These are phyloP conservation scores for Petunia hybrid DNA, from an alignment of 305 asterid species.

Conservation along the genomic window DNA sequence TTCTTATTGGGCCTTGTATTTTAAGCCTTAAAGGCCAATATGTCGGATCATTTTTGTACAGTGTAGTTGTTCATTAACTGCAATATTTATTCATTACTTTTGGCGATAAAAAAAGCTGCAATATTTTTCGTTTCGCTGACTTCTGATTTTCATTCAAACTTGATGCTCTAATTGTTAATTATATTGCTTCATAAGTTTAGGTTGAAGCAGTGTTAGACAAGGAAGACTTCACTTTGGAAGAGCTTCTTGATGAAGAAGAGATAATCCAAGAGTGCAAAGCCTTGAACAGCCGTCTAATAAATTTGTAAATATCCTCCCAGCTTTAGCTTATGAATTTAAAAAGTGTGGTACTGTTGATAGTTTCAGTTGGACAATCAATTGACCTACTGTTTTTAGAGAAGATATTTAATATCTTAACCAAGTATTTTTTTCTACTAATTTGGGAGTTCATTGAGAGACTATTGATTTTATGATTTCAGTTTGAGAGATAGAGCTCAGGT, in stretches of 20 bases:
- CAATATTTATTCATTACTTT: not conserved
- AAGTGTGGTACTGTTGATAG: conserved; percentile 19
- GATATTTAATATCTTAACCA: conserved; percentile 13
- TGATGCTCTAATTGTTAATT: conserved; percentile 33
- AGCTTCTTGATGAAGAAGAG: conserved; percentile 99
- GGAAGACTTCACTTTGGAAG: conserved; percentile 88
- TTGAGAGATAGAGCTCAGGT: conserved; percentile 94
- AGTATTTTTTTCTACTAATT: not conserved
- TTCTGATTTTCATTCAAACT: conserved; percentile 23
- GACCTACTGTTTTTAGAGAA: conserved; percentile 25
- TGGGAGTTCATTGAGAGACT: conserved; percentile 30
- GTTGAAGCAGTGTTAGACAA: conserved; percentile 95
- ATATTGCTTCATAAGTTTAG: conserved; percentile 47
- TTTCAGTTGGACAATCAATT: conserved; percentile 13
- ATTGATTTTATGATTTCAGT: conserved; percentile 52
- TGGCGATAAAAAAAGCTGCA: not conserved
- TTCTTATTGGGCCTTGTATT: not conserved
- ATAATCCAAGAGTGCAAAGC: conserved; percentile 99
- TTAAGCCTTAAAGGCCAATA: not conserved
- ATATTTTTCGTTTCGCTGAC: conserved; percentile 20
- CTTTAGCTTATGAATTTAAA: conserved; percentile 25
- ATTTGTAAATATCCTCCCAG: conserved; percentile 61
- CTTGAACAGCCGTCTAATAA: conserved; percentile 88
- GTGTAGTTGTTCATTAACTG: not conserved
- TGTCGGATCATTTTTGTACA: conserved; percentile 6